Evolutionary conservation across 2,329 filamentous ascomycete species (phyloP).

Genomic region (Colletotrichum ledebouriae): DNA sequence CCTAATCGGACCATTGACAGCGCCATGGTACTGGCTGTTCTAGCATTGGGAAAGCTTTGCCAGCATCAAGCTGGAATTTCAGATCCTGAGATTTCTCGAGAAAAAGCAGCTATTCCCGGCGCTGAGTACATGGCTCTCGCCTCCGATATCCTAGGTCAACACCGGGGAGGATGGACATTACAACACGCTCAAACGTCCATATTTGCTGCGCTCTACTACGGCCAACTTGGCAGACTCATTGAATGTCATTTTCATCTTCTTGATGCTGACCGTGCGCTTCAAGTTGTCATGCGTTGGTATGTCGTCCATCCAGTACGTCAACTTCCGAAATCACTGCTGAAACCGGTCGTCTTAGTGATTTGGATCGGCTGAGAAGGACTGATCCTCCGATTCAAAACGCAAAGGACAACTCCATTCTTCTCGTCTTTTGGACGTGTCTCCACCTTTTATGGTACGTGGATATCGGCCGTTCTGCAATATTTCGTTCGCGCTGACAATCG

Average conservation of each 20-base stretch:
- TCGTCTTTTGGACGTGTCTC: not conserved
- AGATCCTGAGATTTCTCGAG: not conserved
- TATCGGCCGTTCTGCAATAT: not conserved
- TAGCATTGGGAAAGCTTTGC: not conserved
- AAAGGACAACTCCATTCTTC: constrained; percentile 2
- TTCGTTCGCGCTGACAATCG: not conserved
- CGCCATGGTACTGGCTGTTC: not conserved
- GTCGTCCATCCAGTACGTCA: not conserved
- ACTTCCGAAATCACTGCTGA: not conserved
- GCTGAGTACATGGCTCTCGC: not conserved
- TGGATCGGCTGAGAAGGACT: not conserved
- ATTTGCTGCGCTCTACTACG: not conserved
- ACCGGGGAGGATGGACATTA: not conserved
- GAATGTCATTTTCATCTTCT: not conserved
- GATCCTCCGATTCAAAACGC: not conserved
- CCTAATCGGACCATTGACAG: not conserved
- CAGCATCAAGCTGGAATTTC: not conserved
- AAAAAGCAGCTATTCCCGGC: not conserved
- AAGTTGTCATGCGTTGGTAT: not conserved
- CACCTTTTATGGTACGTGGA: not conserved
- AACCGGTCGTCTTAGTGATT: not conserved
- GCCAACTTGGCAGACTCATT: constrained; percentile 3
- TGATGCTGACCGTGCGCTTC: not conserved
- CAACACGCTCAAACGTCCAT: constrained; percentile 1
- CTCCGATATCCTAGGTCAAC: not conserved